Percentiles rank a stretch among this genome's conserved stretches.
phyloP scores from a whole-genome alignment of 805 yeast genomes.

The Kuraishia floccosa region DNA sequence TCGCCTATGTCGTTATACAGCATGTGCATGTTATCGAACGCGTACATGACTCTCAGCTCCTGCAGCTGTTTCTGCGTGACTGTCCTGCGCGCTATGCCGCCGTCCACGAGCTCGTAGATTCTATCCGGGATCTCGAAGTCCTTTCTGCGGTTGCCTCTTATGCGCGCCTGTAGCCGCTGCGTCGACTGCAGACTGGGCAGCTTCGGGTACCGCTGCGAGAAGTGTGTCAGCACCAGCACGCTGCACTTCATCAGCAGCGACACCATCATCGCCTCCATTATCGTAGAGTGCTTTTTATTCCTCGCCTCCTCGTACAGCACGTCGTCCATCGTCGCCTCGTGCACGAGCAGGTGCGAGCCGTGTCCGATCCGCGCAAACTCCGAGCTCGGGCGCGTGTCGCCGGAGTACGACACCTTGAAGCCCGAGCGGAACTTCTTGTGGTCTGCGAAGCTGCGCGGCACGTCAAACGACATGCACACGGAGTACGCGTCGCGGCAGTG shows the following conservation, averaged over 20 bases:
- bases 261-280: slow-evolving; percentile 72
- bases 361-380: slow-evolving; percentile 52
- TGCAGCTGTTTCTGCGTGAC: neutral
- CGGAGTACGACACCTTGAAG: slow-evolving; percentile 80
- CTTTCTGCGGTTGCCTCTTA: too few species aligned
- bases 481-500: slow-evolving; percentile 84
- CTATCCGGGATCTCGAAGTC: too few species aligned
- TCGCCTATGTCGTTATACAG: slow-evolving; percentile 28
- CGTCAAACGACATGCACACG: slow-evolving; percentile 37
- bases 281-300: slow-evolving; percentile 77
- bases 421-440: neutral
- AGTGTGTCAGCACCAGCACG: slow-evolving; percentile 75
- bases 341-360: slow-evolving; percentile 66
- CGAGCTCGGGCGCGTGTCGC: slow-evolving; percentile 83
- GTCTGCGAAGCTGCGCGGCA: too few species aligned
- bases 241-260: slow-evolving; percentile 62
- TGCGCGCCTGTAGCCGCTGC: slow-evolving; percentile 5
- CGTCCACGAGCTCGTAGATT: slow-evolving; percentile 1
- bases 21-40: slow-evolving; percentile 57
- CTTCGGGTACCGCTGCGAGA: slow-evolving; percentile 79
- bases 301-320: slow-evolving; percentile 68
- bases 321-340: slow-evolving; percentile 89
- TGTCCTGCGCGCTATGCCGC: too few species aligned
- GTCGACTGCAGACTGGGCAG: slow-evolving; percentile 18
- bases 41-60: slow-evolving; percentile 36